phyloP scores from a whole-genome alignment of 2,329 filamentous ascomycete species.

The Drechslerella stenobrocha region DNA sequence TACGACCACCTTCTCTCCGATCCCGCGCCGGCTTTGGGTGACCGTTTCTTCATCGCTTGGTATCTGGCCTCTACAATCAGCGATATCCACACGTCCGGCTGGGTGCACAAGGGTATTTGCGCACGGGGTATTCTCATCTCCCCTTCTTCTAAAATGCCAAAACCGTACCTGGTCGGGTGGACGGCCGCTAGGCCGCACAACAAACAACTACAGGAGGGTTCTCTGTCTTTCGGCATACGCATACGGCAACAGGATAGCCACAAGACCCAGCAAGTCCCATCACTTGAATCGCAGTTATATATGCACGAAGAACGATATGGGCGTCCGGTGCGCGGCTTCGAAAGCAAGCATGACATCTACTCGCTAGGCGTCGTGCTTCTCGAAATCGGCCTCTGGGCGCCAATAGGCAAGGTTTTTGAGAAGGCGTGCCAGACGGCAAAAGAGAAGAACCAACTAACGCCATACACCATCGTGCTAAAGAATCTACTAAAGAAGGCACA shows the following conservation, averaged over 20 bases:
- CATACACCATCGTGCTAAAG: neutral
- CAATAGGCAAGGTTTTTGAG: neutral
- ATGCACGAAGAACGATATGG: neutral
- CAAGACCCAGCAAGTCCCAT: neutral
- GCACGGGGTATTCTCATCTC: neutral
- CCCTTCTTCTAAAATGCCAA: neutral
- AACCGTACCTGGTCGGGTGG: neutral
- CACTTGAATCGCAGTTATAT: neutral
- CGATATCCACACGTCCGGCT: neutral
- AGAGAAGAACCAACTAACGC: neutral
- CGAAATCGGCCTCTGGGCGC: neutral
- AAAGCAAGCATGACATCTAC: slow-evolving; percentile 1
- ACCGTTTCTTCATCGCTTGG: neutral
- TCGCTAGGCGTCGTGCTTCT: neutral
- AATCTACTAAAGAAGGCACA: neutral
- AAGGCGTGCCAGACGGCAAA: neutral
- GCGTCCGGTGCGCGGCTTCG: neutral
- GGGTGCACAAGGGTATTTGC: neutral
- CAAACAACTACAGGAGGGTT: neutral
- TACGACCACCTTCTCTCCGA: neutral
- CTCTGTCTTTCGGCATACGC: neutral
- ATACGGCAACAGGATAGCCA: neutral
- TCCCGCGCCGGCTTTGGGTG: neutral
- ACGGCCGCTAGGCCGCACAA: neutral
- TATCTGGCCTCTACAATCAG: neutral